phyloP scores from a whole-genome alignment of 2,329 filamentous ascomycete species.

The Paraconiothyrium sp. region DNA sequence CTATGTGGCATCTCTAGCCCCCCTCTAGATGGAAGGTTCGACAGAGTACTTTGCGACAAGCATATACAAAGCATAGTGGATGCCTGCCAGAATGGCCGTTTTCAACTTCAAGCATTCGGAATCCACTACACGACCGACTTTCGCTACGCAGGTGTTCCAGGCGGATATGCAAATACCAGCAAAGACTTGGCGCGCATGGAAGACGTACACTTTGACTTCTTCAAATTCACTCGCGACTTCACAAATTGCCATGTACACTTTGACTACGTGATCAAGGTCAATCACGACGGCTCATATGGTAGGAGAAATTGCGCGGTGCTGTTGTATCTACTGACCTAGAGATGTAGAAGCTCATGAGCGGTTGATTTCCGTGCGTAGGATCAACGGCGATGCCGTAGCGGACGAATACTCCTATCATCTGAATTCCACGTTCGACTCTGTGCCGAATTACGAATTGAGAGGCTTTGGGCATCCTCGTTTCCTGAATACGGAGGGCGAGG shows the following conservation, averaged over 20 bases:
- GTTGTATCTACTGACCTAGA: neutral
- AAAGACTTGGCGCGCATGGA: slow-evolving; percentile 11
- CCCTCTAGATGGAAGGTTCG: neutral
- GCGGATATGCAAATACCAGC: neutral
- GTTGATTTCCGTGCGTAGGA: slow-evolving; percentile 11
- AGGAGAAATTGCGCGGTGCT: neutral
- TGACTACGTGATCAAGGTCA: slow-evolving; percentile 7
- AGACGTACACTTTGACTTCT: slow-evolving; percentile 10
- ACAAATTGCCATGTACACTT: neutral
- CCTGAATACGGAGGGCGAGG: neutral
- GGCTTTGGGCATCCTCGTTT: neutral
- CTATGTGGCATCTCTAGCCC: neutral
- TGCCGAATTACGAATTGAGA: neutral
- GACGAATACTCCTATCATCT: slow-evolving; percentile 10
- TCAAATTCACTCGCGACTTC: neutral
- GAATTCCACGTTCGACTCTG: neutral
- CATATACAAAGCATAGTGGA: slow-evolving; percentile 4
- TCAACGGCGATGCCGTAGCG: slow-evolving; percentile 11
- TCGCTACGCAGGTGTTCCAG: neutral
- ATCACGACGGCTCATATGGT: neutral
- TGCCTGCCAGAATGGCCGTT: neutral
- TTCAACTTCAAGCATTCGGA: neutral
- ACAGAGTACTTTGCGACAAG: neutral
- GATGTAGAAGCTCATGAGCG: slow-evolving; percentile 4
- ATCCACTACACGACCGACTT: slow-evolving; percentile 6